These are phyloP conservation scores for Xanthoconium stramineum DNA, from an alignment of 768 basidiomycete genomes.

Conservation along the genomic window DNA sequence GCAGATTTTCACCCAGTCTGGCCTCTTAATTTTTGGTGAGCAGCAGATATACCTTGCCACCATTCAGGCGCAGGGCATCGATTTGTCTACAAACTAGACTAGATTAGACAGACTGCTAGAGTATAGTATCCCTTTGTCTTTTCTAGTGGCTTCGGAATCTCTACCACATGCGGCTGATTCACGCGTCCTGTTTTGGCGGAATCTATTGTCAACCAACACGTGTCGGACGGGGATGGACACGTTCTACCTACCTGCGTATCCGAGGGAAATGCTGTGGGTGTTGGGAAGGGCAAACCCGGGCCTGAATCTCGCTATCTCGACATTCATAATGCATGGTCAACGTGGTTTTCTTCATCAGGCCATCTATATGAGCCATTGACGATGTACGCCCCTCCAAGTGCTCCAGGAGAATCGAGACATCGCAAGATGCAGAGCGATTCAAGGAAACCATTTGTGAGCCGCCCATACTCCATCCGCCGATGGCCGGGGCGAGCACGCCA, in stretches of 20 bases:
- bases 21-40: slow-evolving; percentile 39
- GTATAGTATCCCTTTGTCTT: not conserved
- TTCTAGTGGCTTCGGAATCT: not conserved
- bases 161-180: not conserved
- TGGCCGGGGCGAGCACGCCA: slow-evolving; percentile 28
- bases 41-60: slow-evolving; percentile 38
- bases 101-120: not conserved
- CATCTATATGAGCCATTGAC: not conserved
- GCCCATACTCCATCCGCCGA: slow-evolving; percentile 22
- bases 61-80: slow-evolving; percentile 31
- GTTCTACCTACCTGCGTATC: no score
- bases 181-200: not conserved
- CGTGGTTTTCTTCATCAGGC: not conserved
- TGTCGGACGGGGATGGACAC: not conserved
- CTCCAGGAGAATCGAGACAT: slow-evolving; percentile 10
- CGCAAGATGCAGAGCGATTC: slow-evolving; percentile 24
- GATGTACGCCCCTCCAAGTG: slow-evolving; percentile 14
- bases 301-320: not conserved
- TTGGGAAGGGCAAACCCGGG: not conserved
- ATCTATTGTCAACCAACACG: slow-evolving; percentile 3
- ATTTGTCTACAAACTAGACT: slow-evolving; percentile 11
- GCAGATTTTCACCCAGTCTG: slow-evolving; percentile 40
- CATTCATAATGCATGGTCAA: not conserved
- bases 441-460: slow-evolving; percentile 16
- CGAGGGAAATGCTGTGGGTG: not conserved